phyloP scores from a whole-genome alignment of 805 yeast species.

The Teunomyces cretensis region DNA sequence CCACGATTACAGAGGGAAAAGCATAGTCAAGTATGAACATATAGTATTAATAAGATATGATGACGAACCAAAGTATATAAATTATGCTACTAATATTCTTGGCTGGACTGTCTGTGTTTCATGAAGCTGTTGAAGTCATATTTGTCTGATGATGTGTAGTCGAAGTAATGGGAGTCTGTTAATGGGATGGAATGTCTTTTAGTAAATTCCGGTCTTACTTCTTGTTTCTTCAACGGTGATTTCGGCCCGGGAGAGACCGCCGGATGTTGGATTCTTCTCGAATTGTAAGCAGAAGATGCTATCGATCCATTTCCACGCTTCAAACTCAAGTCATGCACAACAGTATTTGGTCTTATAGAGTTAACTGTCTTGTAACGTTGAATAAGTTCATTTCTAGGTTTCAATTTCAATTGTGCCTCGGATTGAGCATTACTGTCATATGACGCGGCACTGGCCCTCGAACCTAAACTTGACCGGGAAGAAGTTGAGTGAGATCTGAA shows the following conservation, averaged over 20 bases:
- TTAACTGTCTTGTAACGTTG: slow-evolving; percentile 4
- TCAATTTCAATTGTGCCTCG: slow-evolving; percentile 15
- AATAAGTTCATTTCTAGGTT: slow-evolving; percentile 2
- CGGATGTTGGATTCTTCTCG: slow-evolving; percentile 20
- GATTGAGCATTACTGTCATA: slow-evolving; percentile 21
- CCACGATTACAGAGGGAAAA: background rate
- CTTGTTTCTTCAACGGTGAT: background rate
- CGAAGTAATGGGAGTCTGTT: slow-evolving; percentile 31
- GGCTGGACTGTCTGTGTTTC: slow-evolving; percentile 18
- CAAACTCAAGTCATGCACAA: background rate
- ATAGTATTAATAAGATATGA: background rate
- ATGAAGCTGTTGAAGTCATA: slow-evolving; percentile 41
- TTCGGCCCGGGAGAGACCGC: background rate
- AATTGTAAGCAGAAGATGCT: slow-evolving; percentile 14
- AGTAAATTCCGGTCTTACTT: background rate
- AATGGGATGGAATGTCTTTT: slow-evolving; percentile 10
- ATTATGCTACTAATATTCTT: background rate
- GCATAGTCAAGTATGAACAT: background rate
- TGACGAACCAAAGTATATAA: background rate
- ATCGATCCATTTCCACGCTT: slow-evolving; percentile 7
- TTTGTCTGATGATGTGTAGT: slow-evolving; percentile 28
- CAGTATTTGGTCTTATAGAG: background rate
- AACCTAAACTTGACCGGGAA: slow-evolving; percentile 11
- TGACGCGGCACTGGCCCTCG: slow-evolving; percentile 15
- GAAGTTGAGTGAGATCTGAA: slow-evolving; percentile 23